Evolutionary conservation across 257 asterid species (phyloP), one percentile per base, ranked within the genome.

Genomic region (Nicotiana tabacum): DNA sequence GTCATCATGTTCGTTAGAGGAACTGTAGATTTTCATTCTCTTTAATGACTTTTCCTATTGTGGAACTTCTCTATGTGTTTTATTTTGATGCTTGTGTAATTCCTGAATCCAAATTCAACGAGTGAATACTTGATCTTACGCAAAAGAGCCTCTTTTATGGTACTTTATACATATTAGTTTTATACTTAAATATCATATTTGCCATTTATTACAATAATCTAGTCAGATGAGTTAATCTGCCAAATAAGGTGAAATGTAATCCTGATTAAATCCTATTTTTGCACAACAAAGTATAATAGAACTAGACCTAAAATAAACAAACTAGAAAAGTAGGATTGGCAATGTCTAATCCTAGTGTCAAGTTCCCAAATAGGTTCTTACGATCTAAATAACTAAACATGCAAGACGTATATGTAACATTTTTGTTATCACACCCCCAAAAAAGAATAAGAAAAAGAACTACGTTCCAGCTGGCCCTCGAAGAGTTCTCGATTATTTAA

Each of bases 281-380:
- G 60, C 37, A 43, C 60, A 43, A 3, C n/a, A 21, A n/a, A 70
- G 78, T 33, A 43, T 70, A 70, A 21, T 11, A 21, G 58, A 70
- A 43, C 35, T 70, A 43, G 60, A 70, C 24, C 57, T 72, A 55
- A 72, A 72, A 43, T 43, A 43, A n/a, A 43, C 58, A 53, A 72
- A 9, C 33, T 46, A 72, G 60, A 24, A 9, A 39, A 72, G 60
- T 24, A 72, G 0, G 60, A 72, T 6, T 43, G 33, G 1, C 48
- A 43, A 72, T 33, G 46, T 43, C 78, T 46, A 43, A 70, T 70
- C 78, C 57, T 11, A 70, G 78, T 39, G 78, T 70, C 78, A n/a
- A 70, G 33, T 70, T 70, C 58, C 33, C 35, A 70, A 17, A 43
- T 70, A 39, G 78, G 35, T 17, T 70, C 78, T n/a, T 21, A 4